phyloP scores from a whole-genome alignment of 352 stramenopile species.

The Lagenidium giganteum region DNA sequence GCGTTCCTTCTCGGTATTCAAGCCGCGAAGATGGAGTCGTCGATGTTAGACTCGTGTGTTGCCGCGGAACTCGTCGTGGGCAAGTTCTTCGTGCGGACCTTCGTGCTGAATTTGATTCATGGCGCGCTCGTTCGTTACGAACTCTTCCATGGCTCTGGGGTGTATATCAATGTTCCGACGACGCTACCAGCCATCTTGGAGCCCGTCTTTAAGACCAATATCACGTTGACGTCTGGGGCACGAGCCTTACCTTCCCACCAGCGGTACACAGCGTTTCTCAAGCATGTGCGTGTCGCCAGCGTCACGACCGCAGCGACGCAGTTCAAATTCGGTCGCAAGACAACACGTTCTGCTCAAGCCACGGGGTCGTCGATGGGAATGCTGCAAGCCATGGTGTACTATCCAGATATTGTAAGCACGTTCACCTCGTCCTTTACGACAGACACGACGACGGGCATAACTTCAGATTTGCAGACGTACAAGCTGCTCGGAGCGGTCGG shows the following conservation, averaged over 20 bases:
- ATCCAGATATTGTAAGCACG: constrained; percentile 26
- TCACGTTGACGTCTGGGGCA: constrained; percentile 25
- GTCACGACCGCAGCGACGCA: constrained; percentile 12
- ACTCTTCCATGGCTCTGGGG: constrained; percentile 2
- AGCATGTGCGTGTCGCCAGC: constrained; percentile 17
- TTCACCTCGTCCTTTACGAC: constrained; percentile 6
- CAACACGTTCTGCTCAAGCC: constrained; percentile 7
- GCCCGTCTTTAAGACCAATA: constrained; percentile 20
- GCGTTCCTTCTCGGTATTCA: constrained; percentile 32
- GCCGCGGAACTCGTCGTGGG: constrained; percentile 27
- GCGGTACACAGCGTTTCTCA: constrained; percentile 17
- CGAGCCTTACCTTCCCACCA: neutral
- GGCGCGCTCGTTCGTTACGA: constrained; percentile 6
- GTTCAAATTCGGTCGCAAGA: constrained; percentile 27
- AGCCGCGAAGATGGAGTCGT: constrained; percentile 20
- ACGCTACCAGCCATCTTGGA: constrained; percentile 14
- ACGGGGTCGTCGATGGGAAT: constrained; percentile 32
- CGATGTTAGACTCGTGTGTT: constrained; percentile 30
- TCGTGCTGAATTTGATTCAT: constrained; percentile 29
- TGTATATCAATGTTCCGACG: constrained; percentile 15
- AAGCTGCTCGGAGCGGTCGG: constrained; percentile 27
- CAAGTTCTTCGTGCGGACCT: constrained; percentile 33
- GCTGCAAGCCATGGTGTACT: constrained; percentile 34
- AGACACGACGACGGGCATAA: neutral
- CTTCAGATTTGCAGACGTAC: constrained; percentile 27